phyloP scores from a whole-genome alignment of 495 filamentous ascomycete species.

The Daldinia bambusicola region DNA sequence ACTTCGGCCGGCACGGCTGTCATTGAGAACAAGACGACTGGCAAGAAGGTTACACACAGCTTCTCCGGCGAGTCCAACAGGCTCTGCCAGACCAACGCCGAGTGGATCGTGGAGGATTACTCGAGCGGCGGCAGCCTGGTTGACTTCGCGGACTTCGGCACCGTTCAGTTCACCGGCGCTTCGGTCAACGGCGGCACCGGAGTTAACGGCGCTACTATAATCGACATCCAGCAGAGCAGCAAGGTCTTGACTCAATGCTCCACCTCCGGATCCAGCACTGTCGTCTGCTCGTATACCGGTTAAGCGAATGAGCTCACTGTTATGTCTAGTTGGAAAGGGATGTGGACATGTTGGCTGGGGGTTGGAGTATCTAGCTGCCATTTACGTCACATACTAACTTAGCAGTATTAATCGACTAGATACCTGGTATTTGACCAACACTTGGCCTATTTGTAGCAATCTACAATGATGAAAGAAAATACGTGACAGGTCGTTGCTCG shows the following conservation, averaged over 20 bases:
- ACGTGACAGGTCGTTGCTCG: background rate
- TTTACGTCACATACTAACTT: background rate
- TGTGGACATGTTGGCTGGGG: background rate
- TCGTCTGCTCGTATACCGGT: slow-evolving; percentile 46
- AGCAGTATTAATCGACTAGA: background rate
- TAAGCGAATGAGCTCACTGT: background rate
- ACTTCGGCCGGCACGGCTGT: slow-evolving; percentile 63
- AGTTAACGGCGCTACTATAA: slow-evolving; percentile 55
- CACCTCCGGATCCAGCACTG: slow-evolving; percentile 52
- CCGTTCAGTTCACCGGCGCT: slow-evolving; percentile 60
- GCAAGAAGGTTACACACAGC: slow-evolving; percentile 63
- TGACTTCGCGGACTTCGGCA: slow-evolving; percentile 64
- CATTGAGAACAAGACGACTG: slow-evolving; percentile 65
- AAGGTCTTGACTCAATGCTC: slow-evolving; percentile 60
- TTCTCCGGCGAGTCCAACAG: slow-evolving; percentile 51
- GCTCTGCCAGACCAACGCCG: slow-evolving; percentile 63
- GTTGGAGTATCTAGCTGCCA: background rate
- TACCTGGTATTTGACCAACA: background rate
- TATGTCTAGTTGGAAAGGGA: background rate
- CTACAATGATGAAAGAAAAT: background rate
- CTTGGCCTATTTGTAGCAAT: background rate
- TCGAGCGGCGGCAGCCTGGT: slow-evolving; percentile 59
- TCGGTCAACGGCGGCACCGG: slow-evolving; percentile 51
- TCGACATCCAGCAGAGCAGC: slow-evolving; percentile 64
- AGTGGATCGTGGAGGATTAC: slow-evolving; percentile 76